Evolutionary conservation across 306 rosid species (phyloP), one percentile per base, ranked within the genome.

Genomic region (Macrotyloma uniflorum): DNA sequence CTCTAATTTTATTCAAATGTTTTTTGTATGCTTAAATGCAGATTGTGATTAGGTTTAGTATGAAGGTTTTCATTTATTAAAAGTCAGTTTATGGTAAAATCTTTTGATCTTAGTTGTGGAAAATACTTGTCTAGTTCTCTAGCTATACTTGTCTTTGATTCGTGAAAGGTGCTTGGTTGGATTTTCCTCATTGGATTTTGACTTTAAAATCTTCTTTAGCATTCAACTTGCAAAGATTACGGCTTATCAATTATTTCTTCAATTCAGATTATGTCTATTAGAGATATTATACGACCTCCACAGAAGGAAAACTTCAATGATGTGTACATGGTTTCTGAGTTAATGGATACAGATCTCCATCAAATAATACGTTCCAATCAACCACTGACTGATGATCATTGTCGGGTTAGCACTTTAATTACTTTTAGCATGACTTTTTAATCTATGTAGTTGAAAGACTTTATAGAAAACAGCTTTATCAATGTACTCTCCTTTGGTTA

Each of bases 321-420:
- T 79, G 97, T 94, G 2, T 94, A 90, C 89, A 83, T 90, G 57
- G 96, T 94, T 81, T 90, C 83, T 78, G 98, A 92, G 78, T 75
- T 94, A 45, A 87, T 95, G 98, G 98, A 95, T 80, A 92, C 98
- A 0, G 98, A 95, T 84, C 90, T 95, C 64, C 93, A 92, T 84
- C 97, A 94, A 87, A 94, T 94, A 57, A 90, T 94, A 81, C 90
- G 92, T 36, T 94, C 98, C 74, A 89, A 85, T 83, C 97, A 94
- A 88, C 76, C 80, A 59, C 82, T 94, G 86, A 89, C 87, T 0
- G 98, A 94, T 78, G 98, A 94, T 76, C 98, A 94, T 92, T 94
- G 96, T 82, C 97, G 97, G 93, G 98, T 94, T 72, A 35, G 93
- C 53, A 80, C 80, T 74, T 68, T 26, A 26, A 76, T 79, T 55